Conservation (phyloP, 148 eudicot genomes). For the Hydrangea macrophylla region DNA sequence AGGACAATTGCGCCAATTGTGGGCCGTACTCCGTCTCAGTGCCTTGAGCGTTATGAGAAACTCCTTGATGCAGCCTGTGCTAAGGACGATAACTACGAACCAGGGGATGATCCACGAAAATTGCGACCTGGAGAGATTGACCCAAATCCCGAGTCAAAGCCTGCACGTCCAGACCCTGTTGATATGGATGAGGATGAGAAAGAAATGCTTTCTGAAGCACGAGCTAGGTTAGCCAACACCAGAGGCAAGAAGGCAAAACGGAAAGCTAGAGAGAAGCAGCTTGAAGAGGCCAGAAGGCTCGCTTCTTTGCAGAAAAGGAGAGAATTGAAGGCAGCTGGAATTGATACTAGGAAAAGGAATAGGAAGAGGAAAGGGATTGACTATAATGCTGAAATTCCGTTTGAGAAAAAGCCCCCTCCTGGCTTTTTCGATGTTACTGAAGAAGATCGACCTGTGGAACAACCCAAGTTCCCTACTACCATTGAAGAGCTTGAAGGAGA, state of each 20-base stretch:
- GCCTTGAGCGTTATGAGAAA: slow-evolving; percentile 95
- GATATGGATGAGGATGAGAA: slow-evolving; percentile 99
- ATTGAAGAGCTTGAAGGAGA: slow-evolving; percentile 98
- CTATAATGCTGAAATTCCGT: slow-evolving; percentile 96
- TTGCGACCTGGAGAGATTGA: slow-evolving; percentile 98
- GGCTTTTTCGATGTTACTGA: slow-evolving; percentile 85
- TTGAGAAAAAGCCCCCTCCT: slow-evolving; percentile 94
- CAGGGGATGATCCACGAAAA: slow-evolving; percentile 93
- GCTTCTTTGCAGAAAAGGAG: slow-evolving; percentile 98
- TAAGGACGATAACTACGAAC: slow-evolving; percentile 88
- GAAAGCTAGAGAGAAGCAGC: slow-evolving; percentile 99
- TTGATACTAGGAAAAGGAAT: slow-evolving; percentile 77
- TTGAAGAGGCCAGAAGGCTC: slow-evolving; percentile 99
- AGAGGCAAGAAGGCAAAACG: slow-evolving; percentile 98
- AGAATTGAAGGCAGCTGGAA: slow-evolving; percentile 98
- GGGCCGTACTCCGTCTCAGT: slow-evolving; percentile 99
- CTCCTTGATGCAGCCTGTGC: slow-evolving; percentile 98
- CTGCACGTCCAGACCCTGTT: slow-evolving; percentile 99
- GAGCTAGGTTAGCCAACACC: slow-evolving; percentile 94
- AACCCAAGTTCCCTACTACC: slow-evolving; percentile 82
- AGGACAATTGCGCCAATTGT: slow-evolving; percentile 97
- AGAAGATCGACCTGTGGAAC: slow-evolving; percentile 79
- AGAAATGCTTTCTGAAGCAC: slow-evolving; percentile 99
- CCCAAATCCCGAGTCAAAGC: slow-evolving; percentile 97
- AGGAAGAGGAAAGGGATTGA: slow-evolving; percentile 94